Base-by-base conservation (phyloP, 2,329 filamentous ascomycete genomes). In the Botrytis fabae region DNA sequence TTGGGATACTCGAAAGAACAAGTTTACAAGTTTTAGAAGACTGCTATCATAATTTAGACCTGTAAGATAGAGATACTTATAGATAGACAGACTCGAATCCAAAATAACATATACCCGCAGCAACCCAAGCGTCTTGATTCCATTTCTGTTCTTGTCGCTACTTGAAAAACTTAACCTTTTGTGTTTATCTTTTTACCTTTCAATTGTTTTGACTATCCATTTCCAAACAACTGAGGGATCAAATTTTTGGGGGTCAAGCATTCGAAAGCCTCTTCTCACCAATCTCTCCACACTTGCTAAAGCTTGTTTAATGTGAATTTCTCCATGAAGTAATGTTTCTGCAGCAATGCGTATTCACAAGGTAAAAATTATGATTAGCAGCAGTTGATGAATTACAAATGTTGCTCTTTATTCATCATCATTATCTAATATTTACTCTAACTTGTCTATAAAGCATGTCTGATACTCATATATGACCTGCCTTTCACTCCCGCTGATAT, bases 21-120 rank as follows among this genome's bases (percentile, higher is more conserved):
- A 86, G 95, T 98, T 51, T 97, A 93, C 87, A 98, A 98, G 88
- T 97, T 97, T 81, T 97, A 90, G 46, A 70, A 35, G 14, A 32
- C n/a, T 70, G 51, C 42, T 54, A 38, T 42, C 42, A 42, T 62
- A 51, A 40, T 46, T 28, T 28, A 40, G 20, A 63, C 42, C 54
- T 42, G 71, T 73, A 73, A 62, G 35, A 69, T 73, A 73, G 64
- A 69, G n/a, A 70, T 59, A 70, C 62, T 38, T 72, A 38, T 46
- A 63, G 46, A 51, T 51, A 32, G 32, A 57, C 25, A 63, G 20
- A 57, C 60, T 32, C 22, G 5, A 57, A 57, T 68, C 9, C 32
- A 22, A 9, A 20, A 32, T 32, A 6, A 22, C 2, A 28, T 42
- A 32, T 68, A 57, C 38, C 20, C 40, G 18, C 16, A 62, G 14